Evolutionary conservation across 192 early-diverging fungal genomes (phyloP), one percentile per base, ranked within the genome.

Genomic region (Rhizophagus prolifer): DNA sequence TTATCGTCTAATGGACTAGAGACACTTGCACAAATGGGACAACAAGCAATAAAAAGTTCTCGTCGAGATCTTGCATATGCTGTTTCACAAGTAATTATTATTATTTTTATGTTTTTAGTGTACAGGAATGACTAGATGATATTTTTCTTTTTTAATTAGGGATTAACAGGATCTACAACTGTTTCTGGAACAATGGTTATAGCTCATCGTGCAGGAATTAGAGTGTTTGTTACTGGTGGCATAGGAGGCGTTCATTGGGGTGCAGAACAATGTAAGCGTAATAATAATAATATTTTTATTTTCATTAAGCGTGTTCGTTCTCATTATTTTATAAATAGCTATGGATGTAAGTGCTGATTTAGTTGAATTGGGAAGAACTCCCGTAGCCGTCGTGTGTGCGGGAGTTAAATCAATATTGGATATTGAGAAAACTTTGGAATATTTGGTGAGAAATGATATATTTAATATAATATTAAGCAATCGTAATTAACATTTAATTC

Each of bases 381-480:
- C 97, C 8, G 93, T 99, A 5, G 88, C 97, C 0, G 97, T 99
- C 4, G 91, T 99, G 1, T 99, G 96, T 82, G 95, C 97, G 0
- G 97, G 97, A 72, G 95, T 93, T 19, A 99, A 99, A 78, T 92
- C 94, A n/a, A 99, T 99, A 44, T 84, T 99, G 26, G 96, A 98
- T 80, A 93, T 99, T 81, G 88, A 84, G 70, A 91, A 91, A 74
- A 99, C 97, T 0, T 83, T 99, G 9, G 97, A 99, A 81, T 93
- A 89, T 70, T 79, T 97, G 66, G 89, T 83, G 61, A 71, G 70
- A 14, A 59, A 73, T 31, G 10, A 60, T 14, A 8, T 8, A 16
- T 25, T 58, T 12, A 28, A 10, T 65, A 19, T 2, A 2, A 28
- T 19, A 44, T n/a, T 4, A 23, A 61, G 70, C 54, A 74, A 66